Percentiles rank a stretch among this genome's conserved stretches.
phyloP scores from a whole-genome alignment of 1,284 basidiomycete genomes.

The Papiliotrema terrestris region DNA sequence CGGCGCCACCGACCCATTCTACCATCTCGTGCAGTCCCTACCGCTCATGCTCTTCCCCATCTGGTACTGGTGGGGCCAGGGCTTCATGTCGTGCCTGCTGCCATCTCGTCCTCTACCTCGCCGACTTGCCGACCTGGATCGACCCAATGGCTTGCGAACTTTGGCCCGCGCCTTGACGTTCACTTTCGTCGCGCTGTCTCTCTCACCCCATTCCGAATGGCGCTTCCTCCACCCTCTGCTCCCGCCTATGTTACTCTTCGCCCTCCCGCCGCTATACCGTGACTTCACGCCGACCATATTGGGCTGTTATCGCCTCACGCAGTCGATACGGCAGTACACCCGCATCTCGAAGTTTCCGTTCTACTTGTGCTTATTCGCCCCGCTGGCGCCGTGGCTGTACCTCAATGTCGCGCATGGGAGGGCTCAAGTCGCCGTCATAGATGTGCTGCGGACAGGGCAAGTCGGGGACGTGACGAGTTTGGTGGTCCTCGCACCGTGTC shows the following conservation, averaged over 20 bases:
- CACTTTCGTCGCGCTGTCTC: slow-evolving; percentile 69
- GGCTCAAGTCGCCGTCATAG: slow-evolving; percentile 72
- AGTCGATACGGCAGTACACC: slow-evolving; percentile 35
- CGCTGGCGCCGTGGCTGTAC: slow-evolving; percentile 62
- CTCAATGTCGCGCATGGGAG: slow-evolving; percentile 67
- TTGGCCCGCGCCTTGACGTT: slow-evolving; percentile 60
- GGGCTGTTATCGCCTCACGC: slow-evolving; percentile 9
- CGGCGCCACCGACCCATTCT: slow-evolving; percentile 80
- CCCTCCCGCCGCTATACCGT: slow-evolving; percentile 66
- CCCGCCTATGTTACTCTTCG: slow-evolving; percentile 77
- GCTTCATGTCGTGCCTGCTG: slow-evolving; percentile 40
- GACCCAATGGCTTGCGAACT: slow-evolving; percentile 43
- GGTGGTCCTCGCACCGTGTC: slow-evolving; percentile 92
- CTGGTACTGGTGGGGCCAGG: slow-evolving; percentile 67
- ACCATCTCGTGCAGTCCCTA: slow-evolving; percentile 80
- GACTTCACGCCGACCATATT: slow-evolving; percentile 46
- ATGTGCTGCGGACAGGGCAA: slow-evolving; percentile 23
- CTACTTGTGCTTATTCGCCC: slow-evolving; percentile 54
- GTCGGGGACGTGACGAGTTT: slow-evolving; percentile 52
- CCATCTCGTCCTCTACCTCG: slow-evolving; percentile 42
- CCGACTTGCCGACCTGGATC: slow-evolving; percentile 31
- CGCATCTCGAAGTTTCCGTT: slow-evolving; percentile 45
- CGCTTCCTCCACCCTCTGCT: slow-evolving; percentile 90
- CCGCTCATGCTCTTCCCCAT: slow-evolving; percentile 74
- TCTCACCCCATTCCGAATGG: slow-evolving; percentile 92